Evolutionary conservation across 2,329 filamentous ascomycete genomes (phyloP).

Genomic region (Microdochium nivale): DNA sequence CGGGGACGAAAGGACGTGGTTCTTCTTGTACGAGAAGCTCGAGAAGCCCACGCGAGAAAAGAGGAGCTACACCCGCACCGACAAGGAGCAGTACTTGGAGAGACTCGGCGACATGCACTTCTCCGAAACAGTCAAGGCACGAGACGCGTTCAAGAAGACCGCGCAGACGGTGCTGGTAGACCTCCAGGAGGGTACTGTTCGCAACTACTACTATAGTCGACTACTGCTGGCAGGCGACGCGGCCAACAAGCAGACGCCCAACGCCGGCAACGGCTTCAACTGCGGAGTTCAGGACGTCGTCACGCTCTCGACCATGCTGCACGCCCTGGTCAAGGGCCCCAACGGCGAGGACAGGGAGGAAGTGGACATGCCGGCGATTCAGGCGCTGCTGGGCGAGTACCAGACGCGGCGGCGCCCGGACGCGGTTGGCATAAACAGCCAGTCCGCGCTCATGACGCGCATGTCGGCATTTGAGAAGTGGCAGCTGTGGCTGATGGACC

Average conservation of each 20-base stretch:
- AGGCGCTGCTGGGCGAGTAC: not conserved
- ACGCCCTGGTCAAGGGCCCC: not conserved
- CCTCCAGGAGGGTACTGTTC: conserved; percentile 10
- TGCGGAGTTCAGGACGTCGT: not conserved
- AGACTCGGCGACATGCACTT: not conserved
- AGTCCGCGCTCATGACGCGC: not conserved
- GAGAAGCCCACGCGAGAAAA: conserved; percentile 4
- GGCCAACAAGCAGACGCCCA: not conserved
- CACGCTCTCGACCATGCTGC: not conserved
- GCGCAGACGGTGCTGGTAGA: not conserved
- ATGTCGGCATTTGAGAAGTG: not conserved
- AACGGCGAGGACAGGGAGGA: not conserved
- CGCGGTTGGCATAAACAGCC: not conserved
- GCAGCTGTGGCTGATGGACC: not conserved
- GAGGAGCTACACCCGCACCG: conserved; percentile 13
- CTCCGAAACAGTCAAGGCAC: not conserved
- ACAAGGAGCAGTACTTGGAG: conserved; percentile 5
- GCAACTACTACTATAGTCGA: conserved; percentile 18
- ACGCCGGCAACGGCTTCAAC: not conserved
- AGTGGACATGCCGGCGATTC: not conserved
- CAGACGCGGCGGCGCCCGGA: not conserved
- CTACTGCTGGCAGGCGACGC: not conserved
- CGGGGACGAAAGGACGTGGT: not conserved
- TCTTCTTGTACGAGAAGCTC: not conserved
- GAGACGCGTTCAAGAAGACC: not conserved